phyloP scores from a whole-genome alignment of 495 filamentous ascomycete species.

The Neurospora tetraspora region DNA sequence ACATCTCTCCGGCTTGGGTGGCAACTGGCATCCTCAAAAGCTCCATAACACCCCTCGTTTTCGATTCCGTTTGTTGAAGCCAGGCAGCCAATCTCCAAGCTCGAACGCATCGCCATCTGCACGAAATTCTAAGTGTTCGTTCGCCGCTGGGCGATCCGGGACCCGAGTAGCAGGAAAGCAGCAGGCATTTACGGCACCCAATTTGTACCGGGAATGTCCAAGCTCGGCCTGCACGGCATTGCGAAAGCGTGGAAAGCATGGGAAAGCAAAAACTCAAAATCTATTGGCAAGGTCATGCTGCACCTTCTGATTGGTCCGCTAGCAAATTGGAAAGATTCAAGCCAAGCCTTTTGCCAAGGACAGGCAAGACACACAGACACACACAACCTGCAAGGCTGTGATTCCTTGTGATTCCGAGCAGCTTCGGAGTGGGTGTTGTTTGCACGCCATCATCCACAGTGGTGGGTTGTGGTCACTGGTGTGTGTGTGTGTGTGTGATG shows the following conservation, averaged over 20 bases:
- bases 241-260: not conserved
- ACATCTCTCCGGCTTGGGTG: slow-evolving; percentile 5
- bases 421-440: not conserved
- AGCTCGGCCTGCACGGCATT: not conserved
- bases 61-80: not conserved
- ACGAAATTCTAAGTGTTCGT: not conserved
- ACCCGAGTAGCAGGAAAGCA: not conserved
- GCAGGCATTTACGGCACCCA: not conserved
- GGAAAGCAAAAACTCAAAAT: not conserved
- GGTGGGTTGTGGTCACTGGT: not conserved
- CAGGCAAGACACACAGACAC: not conserved
- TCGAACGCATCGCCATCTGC: not conserved
- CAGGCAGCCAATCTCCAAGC: slow-evolving; percentile 1
- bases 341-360: not conserved
- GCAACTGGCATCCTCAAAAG: not conserved
- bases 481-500: not conserved
- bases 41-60: not conserved
- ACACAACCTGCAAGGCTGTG: not conserved
- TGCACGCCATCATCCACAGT: not conserved
- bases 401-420: not conserved
- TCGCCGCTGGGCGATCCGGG: not conserved
- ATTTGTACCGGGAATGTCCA: not conserved
- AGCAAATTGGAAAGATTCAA: not conserved
- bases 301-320: not conserved
- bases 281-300: not conserved